Evolutionary conservation across 345 rosid genomes (phyloP), one percentile per base, ranked within the genome.

Genomic region (Gossypium thurberi): DNA sequence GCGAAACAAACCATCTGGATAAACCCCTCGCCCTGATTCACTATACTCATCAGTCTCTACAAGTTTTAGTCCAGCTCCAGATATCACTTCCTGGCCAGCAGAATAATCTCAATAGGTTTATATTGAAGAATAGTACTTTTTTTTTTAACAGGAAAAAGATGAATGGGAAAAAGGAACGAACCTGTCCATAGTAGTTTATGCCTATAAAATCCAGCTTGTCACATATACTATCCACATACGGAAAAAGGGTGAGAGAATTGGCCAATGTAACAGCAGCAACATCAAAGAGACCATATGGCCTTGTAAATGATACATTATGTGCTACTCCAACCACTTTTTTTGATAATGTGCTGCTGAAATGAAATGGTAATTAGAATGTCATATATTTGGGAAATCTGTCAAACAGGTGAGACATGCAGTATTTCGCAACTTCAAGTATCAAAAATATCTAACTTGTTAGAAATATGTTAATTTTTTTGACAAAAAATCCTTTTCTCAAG

Each of bases 111-210:
- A 71, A 67, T 70, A 64, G 3, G 58, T 61, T 53, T 12, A 20
- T n/a, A 65, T 18, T 53, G 42, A 43, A 28, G 18, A 62, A 25
- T 6, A 26, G 12, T 60, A 40, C 56, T 52, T 66, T 59, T 14
- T 14, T 43, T n/a, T 17, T 55, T 37, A 21, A 57, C 23, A 60
- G 56, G 73, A 26, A 23, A 10, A 23, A 18, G n/a, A 8, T 2
- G 5, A 21, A 33, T 6, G 21, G 14, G 62, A 37, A 64, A 51
- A 50, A 62, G 67, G 68, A 56, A 57, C 66, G 65, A 70, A 94
- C 98, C 94, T 90, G 97, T 77, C 98, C 98, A 33, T 94, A 91
- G 85, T 94, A 94, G 86, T 94, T 94, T 81, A 94, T 82, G 87
- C 97, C 98, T 46, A 94, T 88, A 75, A 77, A 94, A 87, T 94